Evolutionary conservation across 768 basidiomycete genomes (phyloP), one percentile per base, ranked within the genome.

Genomic region (Boletellus sp.): DNA sequence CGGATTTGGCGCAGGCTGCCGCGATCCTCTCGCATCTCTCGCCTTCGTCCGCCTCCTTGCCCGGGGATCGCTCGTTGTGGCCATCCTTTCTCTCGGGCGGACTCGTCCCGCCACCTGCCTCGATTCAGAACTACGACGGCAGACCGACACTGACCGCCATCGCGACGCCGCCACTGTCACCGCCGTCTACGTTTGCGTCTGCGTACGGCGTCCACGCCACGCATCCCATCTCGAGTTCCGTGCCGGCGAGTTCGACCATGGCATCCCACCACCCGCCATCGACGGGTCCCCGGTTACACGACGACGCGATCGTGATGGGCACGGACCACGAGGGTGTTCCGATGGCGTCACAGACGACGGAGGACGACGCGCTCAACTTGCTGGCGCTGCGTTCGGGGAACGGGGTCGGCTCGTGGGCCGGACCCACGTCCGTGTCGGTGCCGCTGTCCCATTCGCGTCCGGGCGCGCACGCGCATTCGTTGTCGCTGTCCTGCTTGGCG

Each of bases 1-100:
- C 8, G 11, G 24, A 8, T 4, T 54, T 42, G 44, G 52, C 22
- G 20, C 58, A 91, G 85, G 94, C 94, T 16, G 95, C 95, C 3
- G 91, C 95, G 16, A 98, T 99, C 54, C 80, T 99, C 39, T 90
- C 90, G 4, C 92, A 93, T 65, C 75, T 95, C 50, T 81, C 84
- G 6, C 85, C 88, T 0, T 70, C 73, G 3, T 75, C 80, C 2
- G 74, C 78, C 3, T 91, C 90, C 7, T 75, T 99, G 3, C 96
- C 95, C 0, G 92, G 94, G 49, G 95, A 97, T 65, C 87, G 94
- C 54, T 90, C 88, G 2, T 79, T 94, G 40, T 97, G 95, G 90
- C 91, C 92, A 0, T 83, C 82, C 31, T 90, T 85, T 68, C 74
- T 91, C 26, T 85, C 85, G 2, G 85, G 85, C 8, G 87, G 87